These are phyloP conservation scores for Zygosaccharomyces sapae DNA, from an alignment of 1,139 yeast genomes.

Conservation along the genomic window DNA sequence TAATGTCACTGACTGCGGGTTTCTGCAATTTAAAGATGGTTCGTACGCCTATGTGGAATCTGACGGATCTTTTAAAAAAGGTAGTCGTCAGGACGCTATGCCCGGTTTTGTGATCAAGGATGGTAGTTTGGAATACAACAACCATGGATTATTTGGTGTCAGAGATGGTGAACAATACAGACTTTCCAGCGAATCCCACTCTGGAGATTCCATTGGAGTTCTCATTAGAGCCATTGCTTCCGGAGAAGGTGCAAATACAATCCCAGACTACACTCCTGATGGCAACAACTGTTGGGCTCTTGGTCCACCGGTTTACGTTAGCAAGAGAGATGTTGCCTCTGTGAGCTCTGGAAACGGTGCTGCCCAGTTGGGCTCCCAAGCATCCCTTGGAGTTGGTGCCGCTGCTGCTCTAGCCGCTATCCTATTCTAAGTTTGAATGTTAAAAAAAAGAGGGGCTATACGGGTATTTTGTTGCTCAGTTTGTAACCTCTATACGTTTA, in stretches of 20 bases:
- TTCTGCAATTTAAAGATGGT: conserved; percentile 29
- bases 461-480: too few species aligned
- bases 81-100: conserved; percentile 25
- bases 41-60: conserved; percentile 27
- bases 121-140: conserved; percentile 28
- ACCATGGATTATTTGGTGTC: conserved; percentile 27
- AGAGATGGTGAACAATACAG: conserved; percentile 16
- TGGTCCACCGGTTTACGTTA: conserved; percentile 37
- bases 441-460: too few species aligned
- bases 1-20: conserved; percentile 35
- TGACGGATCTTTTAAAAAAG: conserved; percentile 20
- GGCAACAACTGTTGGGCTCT: conserved; percentile 18
- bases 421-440: conserved; percentile 12
- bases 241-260: conserved; percentile 14
- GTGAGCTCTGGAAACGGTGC: conserved; percentile 7
- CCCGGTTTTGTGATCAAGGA: conserved; percentile 29
- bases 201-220: conserved; percentile 16
- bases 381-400: conserved; percentile 21
- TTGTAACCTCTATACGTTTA: too few species aligned
- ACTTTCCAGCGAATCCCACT: conserved; percentile 16
- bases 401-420: conserved; percentile 21
- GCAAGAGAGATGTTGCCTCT: neutral
- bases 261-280: conserved; percentile 19
- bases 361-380: conserved; percentile 12
- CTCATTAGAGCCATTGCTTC: conserved; percentile 17